Evolutionary conservation across 208 protist genomes (phyloP).

Genomic region (Trypanosoma congolense): DNA sequence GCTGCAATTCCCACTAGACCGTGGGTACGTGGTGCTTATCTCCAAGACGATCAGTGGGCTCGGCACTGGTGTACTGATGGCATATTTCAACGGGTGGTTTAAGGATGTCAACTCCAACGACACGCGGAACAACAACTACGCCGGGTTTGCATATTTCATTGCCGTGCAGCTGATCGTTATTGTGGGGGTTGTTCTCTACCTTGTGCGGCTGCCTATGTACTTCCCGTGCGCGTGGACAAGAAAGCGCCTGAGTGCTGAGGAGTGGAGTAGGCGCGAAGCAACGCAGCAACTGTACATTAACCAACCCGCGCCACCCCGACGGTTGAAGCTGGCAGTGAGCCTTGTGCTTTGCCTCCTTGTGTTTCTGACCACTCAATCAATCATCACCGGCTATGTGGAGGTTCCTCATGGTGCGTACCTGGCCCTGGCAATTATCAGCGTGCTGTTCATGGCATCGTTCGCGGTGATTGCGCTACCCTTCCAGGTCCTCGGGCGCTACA

Average conservation of each 20-base stretch:
- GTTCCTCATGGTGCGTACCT: neutral
- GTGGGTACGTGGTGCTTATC: conserved; percentile 39
- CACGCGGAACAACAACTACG: conserved; percentile 1
- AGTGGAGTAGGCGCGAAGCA: neutral
- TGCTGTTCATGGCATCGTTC: conserved; percentile 2
- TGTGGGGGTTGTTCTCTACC: neutral
- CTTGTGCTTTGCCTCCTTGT: neutral
- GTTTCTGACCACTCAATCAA: conserved; percentile 4
- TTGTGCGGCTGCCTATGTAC: conserved; percentile 1
- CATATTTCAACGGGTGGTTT: conserved; percentile 9
- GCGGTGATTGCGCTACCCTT: neutral
- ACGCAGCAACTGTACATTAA: conserved; percentile 3
- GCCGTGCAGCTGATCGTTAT: neutral
- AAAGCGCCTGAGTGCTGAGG: neutral
- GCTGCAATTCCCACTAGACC: conserved; percentile 43
- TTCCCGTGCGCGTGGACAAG: conserved; percentile 5
- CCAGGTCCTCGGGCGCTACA: conserved; percentile 1
- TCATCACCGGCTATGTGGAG: neutral
- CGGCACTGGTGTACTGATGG: conserved; percentile 2
- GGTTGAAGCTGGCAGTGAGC: neutral
- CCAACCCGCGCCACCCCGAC: neutral
- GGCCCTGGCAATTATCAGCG: neutral
- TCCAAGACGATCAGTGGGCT: conserved; percentile 20
- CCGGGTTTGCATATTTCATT: conserved; percentile 6
- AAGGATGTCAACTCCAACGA: neutral